phyloP scores from a whole-genome alignment of 1,284 basidiomycete genomes.

The Taiwanofungus camphoratus region DNA sequence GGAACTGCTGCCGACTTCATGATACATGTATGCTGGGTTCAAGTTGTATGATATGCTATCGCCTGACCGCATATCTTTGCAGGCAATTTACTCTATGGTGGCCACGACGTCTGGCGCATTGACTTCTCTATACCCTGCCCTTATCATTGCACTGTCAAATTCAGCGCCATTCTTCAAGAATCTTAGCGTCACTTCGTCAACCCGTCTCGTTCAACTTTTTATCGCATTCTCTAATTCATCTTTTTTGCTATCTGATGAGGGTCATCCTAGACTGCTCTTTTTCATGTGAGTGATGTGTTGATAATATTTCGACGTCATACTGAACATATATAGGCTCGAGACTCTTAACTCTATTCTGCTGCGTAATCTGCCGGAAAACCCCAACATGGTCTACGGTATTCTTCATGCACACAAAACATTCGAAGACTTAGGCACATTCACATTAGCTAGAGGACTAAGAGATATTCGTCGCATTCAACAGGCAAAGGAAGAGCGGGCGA shows the following conservation, averaged over 20 bases:
- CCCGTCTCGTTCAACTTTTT: conserved; percentile 82
- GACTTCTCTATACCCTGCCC: conserved; percentile 83
- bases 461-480: conserved; percentile 76
- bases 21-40: conserved; percentile 68
- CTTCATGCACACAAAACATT: conserved; percentile 79
- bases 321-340: conserved; percentile 64
- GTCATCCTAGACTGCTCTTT: conserved; percentile 87
- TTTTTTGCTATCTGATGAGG: conserved; percentile 90
- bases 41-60: conserved; percentile 2
- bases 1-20: conserved; percentile 85
- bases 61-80: conserved; percentile 6
- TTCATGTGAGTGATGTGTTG: conserved; percentile 56
- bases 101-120: conserved; percentile 81
- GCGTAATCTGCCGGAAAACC: conserved; percentile 70
- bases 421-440: conserved; percentile 86
- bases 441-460: conserved; percentile 73
- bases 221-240: conserved; percentile 84
- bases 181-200: conserved; percentile 76
- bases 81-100: conserved; percentile 85
- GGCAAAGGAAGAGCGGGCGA: conserved; percentile 61
- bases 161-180: conserved; percentile 82
- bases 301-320: not conserved
- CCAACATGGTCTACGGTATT: conserved; percentile 84
- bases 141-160: conserved; percentile 88
- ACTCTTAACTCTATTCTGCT: conserved; percentile 83